These are phyloP conservation scores for Thielaviopsis punctulata DNA, from an alignment of 2,329 filamentous ascomycete genomes.

Conservation along the genomic window DNA sequence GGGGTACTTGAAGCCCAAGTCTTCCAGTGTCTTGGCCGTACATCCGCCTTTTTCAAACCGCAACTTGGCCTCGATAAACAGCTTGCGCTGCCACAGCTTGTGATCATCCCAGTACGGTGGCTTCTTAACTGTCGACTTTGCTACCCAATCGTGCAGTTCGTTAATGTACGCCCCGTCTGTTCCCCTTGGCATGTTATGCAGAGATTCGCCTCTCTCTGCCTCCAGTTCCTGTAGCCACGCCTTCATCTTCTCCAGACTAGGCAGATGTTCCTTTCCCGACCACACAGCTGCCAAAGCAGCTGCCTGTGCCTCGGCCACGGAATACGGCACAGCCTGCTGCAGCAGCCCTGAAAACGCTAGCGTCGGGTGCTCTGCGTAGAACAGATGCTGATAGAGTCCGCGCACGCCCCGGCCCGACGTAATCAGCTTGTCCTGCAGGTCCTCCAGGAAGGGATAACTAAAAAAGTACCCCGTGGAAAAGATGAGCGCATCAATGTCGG, in stretches of 20 bases:
- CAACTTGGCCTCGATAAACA: constrained; percentile 52
- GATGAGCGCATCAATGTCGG: constrained; percentile 55
- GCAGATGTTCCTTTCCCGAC: constrained; percentile 51
- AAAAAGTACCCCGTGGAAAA: constrained; percentile 89
- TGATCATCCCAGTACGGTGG: constrained; percentile 56
- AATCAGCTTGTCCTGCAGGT: constrained; percentile 34
- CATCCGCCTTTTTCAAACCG: constrained; percentile 52
- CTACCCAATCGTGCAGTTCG: constrained; percentile 44
- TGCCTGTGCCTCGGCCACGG: constrained; percentile 60
- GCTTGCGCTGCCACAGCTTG: constrained; percentile 53
- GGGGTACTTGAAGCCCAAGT: constrained; percentile 46
- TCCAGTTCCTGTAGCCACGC: constrained; percentile 50
- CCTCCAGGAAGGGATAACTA: constrained; percentile 51
- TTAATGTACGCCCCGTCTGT: constrained; percentile 57
- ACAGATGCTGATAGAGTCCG: constrained; percentile 62
- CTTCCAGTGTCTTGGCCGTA: constrained; percentile 44
- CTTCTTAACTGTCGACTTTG: constrained; percentile 31
- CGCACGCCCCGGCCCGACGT: constrained; percentile 52
- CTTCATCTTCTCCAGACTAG: constrained; percentile 45
- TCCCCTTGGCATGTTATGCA: constrained; percentile 34
- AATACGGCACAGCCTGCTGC: constrained; percentile 78
- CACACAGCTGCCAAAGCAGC: constrained; percentile 63
- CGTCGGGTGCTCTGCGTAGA: constrained; percentile 59
- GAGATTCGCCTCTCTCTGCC: constrained; percentile 23
- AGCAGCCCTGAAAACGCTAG: constrained; percentile 61